Evolutionary conservation across 768 basidiomycete genomes (phyloP).

Genomic region (Dendrothele bispora): DNA sequence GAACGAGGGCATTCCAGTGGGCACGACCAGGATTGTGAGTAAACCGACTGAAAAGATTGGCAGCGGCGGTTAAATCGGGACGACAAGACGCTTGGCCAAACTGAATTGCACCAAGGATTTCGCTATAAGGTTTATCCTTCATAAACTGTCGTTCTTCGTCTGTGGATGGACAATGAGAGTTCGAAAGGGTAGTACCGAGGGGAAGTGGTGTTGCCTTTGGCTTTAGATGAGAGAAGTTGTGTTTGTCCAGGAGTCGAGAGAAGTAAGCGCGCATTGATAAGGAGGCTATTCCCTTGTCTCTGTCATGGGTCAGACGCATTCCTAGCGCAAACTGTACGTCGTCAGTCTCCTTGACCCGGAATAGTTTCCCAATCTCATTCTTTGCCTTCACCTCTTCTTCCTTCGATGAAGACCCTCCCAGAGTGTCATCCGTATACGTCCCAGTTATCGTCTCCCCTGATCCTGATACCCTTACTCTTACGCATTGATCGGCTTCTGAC

Average conservation of each 20-base stretch:
- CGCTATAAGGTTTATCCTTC: constrained; percentile 9
- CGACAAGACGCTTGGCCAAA: constrained; percentile 1
- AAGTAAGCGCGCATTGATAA: constrained; percentile 7
- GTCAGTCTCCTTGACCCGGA: constrained; percentile 4
- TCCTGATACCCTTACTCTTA: not conserved
- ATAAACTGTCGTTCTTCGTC: constrained; percentile 3
- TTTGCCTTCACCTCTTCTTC: constrained; percentile 2
- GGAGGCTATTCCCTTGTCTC: constrained; percentile 1
- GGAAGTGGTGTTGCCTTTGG: constrained; percentile 12
- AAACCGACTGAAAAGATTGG: constrained; percentile 1
- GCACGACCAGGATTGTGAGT: constrained; percentile 1
- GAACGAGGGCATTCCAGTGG: constrained; percentile 3
- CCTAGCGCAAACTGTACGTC: constrained; percentile 6
- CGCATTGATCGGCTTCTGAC: constrained; percentile 3
- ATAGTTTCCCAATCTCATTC: not conserved
- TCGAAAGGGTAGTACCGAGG: constrained; percentile 4
- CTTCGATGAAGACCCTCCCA: constrained; percentile 7
- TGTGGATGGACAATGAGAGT: not conserved
- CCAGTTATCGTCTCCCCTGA: constrained; percentile 7
- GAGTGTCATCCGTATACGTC: constrained; percentile 6
- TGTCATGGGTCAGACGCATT: constrained; percentile 7
- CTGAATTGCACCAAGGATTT: constrained; percentile 4
- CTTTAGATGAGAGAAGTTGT: constrained; percentile 5
- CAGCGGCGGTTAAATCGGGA: not conserved
- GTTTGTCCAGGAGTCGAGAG: constrained; percentile 9